A percentile compares a stretch with the other conserved stretches of the same genome.
phyloP scores from a whole-genome alignment of 345 rosid species.

The Hirschfeldia incana region DNA sequence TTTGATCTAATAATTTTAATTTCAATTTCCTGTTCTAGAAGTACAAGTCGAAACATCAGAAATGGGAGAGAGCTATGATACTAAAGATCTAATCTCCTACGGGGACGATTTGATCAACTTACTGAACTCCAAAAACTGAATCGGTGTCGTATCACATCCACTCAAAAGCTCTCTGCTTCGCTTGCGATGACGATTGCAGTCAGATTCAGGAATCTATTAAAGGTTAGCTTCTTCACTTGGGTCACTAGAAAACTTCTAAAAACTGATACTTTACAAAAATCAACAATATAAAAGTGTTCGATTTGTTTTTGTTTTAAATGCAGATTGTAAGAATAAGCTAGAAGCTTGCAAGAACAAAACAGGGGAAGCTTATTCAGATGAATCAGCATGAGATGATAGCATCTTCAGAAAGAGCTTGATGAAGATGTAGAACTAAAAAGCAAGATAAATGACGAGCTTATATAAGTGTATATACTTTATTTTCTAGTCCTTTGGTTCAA shows the following conservation, averaged over 20 bases:
- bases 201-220: slow-evolving; percentile 39
- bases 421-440: slow-evolving; percentile 57
- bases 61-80: too few species aligned
- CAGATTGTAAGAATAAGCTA: slow-evolving; percentile 59
- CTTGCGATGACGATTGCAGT: slow-evolving; percentile 50
- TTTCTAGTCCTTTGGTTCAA: slow-evolving; percentile 12
- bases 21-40: too few species aligned
- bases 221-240: slow-evolving; percentile 43
- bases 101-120: too few species aligned
- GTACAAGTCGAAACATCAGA: too few species aligned
- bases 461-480: slow-evolving; percentile 59
- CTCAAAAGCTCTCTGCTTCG: slow-evolving; percentile 45
- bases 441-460: slow-evolving; percentile 55
- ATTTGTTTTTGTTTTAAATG: background rate
- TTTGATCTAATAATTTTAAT: too few species aligned
- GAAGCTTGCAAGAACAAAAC: slow-evolving; percentile 67
- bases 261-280: background rate
- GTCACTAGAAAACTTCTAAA: background rate
- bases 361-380: slow-evolving; percentile 58
- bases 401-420: slow-evolving; percentile 59
- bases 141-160: slow-evolving; percentile 31
- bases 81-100: too few species aligned
- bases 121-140: too few species aligned
- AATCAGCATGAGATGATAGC: slow-evolving; percentile 36
- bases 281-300: background rate